Evolutionary conservation across 441 rosid genomes (phyloP).

Genomic region (Capsella rubella): DNA sequence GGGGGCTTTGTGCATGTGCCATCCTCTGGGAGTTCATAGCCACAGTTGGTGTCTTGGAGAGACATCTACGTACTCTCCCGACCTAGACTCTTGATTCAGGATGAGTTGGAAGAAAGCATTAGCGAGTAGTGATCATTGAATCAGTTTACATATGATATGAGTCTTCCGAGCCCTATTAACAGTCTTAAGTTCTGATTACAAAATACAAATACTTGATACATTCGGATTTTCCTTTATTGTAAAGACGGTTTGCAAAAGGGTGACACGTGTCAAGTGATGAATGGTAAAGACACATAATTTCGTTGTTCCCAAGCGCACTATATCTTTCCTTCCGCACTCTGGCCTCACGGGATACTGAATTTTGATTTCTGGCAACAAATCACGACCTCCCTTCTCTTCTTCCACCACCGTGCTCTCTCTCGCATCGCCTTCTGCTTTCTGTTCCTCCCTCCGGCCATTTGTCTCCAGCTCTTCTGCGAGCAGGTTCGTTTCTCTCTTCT

Average conservation of each 20-base stretch:
- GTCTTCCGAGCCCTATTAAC: no score
- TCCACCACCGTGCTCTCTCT: constrained; percentile 10
- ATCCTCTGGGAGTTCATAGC: no score
- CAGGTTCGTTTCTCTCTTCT: constrained; percentile 6
- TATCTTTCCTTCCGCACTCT: background rate
- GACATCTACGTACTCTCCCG: no score
- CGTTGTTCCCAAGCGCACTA: background rate
- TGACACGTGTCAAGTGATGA: constrained; percentile 19
- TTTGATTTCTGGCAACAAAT: constrained; percentile 2
- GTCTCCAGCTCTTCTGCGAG: background rate
- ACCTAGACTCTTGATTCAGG: no score
- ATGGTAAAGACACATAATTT: constrained; percentile 39
- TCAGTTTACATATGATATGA: no score
- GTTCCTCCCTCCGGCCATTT: background rate
- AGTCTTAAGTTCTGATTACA: no score
- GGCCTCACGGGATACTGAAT: background rate
- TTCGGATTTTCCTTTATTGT: no score
- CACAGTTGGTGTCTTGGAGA: no score
- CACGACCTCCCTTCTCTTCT: constrained; percentile 18
- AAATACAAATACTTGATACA: no score
- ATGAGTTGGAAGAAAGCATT: no score
- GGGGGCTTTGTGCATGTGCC: no score
- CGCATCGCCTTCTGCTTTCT: constrained; percentile 2
- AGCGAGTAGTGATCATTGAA: no score
- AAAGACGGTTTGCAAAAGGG: background rate